Conservation (phyloP, 345 rosid genomes). For the Passiflora organensis region DNA sequence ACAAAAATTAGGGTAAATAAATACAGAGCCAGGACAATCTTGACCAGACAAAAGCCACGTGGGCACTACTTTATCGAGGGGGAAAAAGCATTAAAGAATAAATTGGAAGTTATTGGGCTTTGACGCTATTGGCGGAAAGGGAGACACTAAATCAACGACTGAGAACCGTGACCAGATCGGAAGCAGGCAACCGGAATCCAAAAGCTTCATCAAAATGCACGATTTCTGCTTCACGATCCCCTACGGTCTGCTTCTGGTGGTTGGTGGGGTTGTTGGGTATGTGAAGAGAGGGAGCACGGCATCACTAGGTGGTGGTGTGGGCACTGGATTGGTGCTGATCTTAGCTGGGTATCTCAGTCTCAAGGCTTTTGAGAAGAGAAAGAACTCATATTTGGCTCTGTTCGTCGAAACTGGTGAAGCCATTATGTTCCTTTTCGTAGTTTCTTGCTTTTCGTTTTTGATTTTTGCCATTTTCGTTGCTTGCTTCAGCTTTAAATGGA, state of each 20-base stretch:
- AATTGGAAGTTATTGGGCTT: too few species aligned
- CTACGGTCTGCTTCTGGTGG: conserved; percentile 72
- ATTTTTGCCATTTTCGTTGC: too few species aligned
- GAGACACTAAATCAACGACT: too few species aligned
- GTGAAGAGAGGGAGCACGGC: conserved; percentile 68
- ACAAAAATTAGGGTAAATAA: too few species aligned
- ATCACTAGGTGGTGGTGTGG: conserved; percentile 81
- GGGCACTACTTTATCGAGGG: too few species aligned
- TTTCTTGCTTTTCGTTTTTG: too few species aligned
- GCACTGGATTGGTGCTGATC: conserved; percentile 66
- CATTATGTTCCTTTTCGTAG: neutral
- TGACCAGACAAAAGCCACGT: neutral
- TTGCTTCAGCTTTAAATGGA: neutral
- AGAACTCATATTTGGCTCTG: conserved; percentile 57
- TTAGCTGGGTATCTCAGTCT: conserved; percentile 82
- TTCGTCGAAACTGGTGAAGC: conserved; percentile 66
- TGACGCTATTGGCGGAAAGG: too few species aligned
- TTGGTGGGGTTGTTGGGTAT: conserved; percentile 78
- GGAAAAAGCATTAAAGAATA: too few species aligned
- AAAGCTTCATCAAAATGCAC: conserved; percentile 46
- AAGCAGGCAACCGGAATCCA: neutral
- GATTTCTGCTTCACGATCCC: conserved; percentile 99
- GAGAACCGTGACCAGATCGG: too few species aligned
- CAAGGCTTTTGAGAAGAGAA: conserved; percentile 70
- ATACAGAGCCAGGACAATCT: too few species aligned